Evolutionary conservation across 1,139 yeast species (phyloP).

Genomic region (Protomyces gravidus): DNA sequence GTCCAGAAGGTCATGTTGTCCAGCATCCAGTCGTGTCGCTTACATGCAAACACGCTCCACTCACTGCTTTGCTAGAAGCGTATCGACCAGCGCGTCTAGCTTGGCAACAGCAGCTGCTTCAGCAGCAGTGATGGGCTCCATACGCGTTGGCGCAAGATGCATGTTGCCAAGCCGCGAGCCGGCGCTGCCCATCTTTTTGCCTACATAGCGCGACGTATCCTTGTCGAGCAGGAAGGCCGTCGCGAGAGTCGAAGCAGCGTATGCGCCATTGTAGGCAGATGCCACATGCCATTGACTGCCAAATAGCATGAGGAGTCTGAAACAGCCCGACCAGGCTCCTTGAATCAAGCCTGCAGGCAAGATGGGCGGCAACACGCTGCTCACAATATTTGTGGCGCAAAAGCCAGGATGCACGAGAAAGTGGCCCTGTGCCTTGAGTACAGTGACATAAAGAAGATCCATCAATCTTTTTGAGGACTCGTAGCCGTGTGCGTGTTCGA

Average conservation of each 20-base stretch:
- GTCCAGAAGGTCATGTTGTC: too few relatives aligned
- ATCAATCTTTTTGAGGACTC: slow-evolving; percentile 89
- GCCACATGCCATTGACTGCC: slow-evolving; percentile 90
- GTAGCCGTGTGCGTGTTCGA: slow-evolving; percentile 63
- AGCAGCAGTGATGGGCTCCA: not conserved
- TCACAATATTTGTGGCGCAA: slow-evolving; percentile 76
- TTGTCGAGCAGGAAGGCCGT: slow-evolving; percentile 33
- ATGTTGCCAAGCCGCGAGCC: slow-evolving; percentile 37
- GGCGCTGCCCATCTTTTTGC: slow-evolving; percentile 37
- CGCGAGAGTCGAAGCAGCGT: slow-evolving; percentile 68
- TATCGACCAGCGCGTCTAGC: not conserved
- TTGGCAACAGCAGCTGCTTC: not conserved
- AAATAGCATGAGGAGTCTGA: slow-evolving; percentile 72
- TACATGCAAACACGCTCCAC: too few relatives aligned
- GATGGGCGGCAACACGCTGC: slow-evolving; percentile 66
- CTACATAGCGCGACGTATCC: not conserved
- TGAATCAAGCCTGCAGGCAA: slow-evolving; percentile 60
- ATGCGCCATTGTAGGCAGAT: slow-evolving; percentile 82
- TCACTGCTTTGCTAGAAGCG: not conserved
- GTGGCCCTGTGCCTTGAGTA: slow-evolving; percentile 52
- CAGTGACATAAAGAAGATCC: slow-evolving; percentile 65
- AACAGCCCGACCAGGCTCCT: slow-evolving; percentile 48
- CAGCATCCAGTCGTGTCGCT: too few relatives aligned
- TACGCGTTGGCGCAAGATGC: not conserved
- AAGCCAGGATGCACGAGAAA: slow-evolving; percentile 92